These are phyloP conservation scores for Leccinum ponderosum DNA, from an alignment of 1,284 basidiomycete species.

Conservation along the genomic window DNA sequence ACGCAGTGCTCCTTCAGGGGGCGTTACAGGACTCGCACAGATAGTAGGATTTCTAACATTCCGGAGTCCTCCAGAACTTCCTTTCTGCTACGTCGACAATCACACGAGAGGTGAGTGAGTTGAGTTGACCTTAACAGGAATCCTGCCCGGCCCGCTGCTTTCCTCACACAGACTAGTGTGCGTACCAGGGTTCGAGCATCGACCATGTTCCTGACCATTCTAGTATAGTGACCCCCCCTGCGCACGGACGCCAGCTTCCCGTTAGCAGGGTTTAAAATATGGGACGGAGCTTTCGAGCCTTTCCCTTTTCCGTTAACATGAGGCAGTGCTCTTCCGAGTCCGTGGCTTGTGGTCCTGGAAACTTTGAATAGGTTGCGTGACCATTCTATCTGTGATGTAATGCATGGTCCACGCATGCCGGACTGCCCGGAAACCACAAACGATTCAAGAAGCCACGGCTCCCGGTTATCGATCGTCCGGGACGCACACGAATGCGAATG, in stretches of 20 bases:
- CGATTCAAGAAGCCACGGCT: not conserved
- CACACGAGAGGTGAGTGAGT: not conserved
- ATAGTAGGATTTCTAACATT: not conserved
- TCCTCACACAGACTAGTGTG: conserved; percentile 1
- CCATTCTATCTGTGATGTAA: conserved; percentile 1
- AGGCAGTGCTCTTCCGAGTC: not conserved
- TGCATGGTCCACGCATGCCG: not conserved
- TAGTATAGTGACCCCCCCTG: not conserved
- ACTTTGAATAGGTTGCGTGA: not conserved
- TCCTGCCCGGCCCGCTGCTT: not conserved
- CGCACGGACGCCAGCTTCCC: conserved; percentile 15
- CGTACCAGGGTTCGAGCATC: conserved; percentile 4
- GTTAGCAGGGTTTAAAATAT: conserved; percentile 12
- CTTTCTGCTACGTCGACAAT: conserved; percentile 5
- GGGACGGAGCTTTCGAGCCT: not conserved
- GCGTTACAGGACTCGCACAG: conserved; percentile 3
- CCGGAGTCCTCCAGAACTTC: not conserved
- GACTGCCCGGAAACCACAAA: not conserved
- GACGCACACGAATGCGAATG: not conserved
- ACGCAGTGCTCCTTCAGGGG: not conserved
- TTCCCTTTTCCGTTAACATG: conserved; percentile 1
- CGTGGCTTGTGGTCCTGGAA: not conserved
- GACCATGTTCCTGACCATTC: conserved; percentile 10
- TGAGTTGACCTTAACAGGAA: conserved; percentile 1
- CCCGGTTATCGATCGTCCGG: not conserved